Evolutionary conservation across 164 flowering plant species (phyloP).

Genomic region (Tinospora cordifolia): DNA sequence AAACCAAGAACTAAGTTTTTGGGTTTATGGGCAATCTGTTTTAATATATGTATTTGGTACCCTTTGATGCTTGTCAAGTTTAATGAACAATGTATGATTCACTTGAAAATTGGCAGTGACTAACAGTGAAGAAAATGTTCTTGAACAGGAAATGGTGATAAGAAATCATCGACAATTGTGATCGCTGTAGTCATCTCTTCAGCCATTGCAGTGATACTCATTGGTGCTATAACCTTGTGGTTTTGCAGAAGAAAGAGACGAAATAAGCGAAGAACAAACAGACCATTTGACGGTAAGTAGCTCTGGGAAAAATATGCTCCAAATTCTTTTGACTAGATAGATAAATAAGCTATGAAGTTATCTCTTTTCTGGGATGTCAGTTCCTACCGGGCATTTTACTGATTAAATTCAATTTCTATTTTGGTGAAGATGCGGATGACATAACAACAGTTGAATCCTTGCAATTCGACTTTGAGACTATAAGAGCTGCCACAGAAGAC

Average conservation of each 20-base stretch:
- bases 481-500: conserved; percentile 24
- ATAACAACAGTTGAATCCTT: conserved; percentile 15
- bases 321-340: no score
- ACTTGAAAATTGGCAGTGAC: neutral
- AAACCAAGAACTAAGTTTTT: no score
- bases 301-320: neutral
- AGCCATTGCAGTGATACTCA: neutral
- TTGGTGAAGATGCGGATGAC: conserved; percentile 10
- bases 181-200: neutral
- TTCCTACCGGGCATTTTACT: neutral
- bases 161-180: neutral
- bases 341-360: no score
- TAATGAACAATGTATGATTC: neutral
- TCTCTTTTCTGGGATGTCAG: no score
- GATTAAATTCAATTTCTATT: neutral
- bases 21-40: no score
- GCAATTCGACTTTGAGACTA: conserved; percentile 20
- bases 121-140: neutral
- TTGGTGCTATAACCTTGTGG: neutral
- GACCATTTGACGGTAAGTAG: neutral
- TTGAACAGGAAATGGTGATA: neutral
- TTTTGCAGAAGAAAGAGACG: neutral
- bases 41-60: no score
- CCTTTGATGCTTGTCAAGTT: no score
- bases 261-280: neutral